Base-by-base conservation (phyloP, 1,139 yeast genomes). In the Pichia sp. region DNA sequence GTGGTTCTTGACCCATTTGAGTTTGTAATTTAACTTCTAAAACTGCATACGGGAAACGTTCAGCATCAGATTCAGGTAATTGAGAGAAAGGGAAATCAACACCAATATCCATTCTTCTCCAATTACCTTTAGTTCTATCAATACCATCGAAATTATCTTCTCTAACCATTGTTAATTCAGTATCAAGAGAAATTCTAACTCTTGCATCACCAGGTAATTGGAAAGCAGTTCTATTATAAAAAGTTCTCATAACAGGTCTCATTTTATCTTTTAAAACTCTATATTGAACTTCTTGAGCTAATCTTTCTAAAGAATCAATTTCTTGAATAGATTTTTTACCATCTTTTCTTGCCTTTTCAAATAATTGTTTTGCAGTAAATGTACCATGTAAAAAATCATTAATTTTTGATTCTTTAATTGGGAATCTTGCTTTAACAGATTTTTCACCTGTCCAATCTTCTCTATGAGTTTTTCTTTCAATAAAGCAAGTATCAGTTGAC, bases 361-460 rank as follows among this genome's bases (percentile, higher is more conserved):
- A 92, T 1, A 86, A 95, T 63, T 89, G 94, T 40, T 78, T 76
- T 8, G 92, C 96, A 30, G 97, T 86, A 63, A 78, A 89, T 46
- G 78, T 80, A 55, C 98, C 98, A 42, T 69, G 69, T 68, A 90
- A 66, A 63, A 87, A 92, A 42, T 80, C 78, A 63, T 92, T 92
- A 44, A 90, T 92, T 59, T 87, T 78, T 64, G 85, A 87, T 63
- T 92, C 98, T 65, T 90, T 92, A 57, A 92, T 70, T 11, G 90
- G 81, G 67, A 92, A 92, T 64, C 98, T 78, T 4, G 97, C 97
- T 69, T 92, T 92, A 54, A 92, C 98, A 10, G 96, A 87, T 68
- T 90, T 90, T 66, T 92, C 98, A 58, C 98, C 98, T 3, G 98
- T 92, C 98, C 98, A 92, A 68, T 92, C 98, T 66, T 92, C 98